Percentiles rank a stretch among this genome's conserved stretches.
These are phyloP conservation scores for Leccinum fuscescens DNA, from an alignment of 1,284 basidiomycete genomes.

Conservation along the genomic window DNA sequence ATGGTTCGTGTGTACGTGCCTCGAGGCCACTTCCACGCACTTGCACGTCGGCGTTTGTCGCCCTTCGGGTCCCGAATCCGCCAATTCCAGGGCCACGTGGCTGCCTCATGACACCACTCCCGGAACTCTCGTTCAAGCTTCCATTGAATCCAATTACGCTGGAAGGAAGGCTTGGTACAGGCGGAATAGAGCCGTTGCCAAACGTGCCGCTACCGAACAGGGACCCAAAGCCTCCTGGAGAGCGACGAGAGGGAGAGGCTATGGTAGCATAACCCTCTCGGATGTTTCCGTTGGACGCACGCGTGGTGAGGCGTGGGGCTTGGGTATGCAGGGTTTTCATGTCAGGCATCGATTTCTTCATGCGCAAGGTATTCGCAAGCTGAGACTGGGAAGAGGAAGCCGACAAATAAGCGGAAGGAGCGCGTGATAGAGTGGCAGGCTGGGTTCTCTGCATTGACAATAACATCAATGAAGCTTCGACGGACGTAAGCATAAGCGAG, in stretches of 20 bases:
- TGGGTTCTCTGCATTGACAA: conserved; percentile 35
- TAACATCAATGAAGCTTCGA: conserved; percentile 19
- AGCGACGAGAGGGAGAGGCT: conserved; percentile 74
- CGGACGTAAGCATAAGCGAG: conserved; percentile 18
- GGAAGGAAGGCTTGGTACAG: conserved; percentile 73
- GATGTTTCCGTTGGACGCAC: conserved; percentile 88
- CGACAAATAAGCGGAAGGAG: conserved; percentile 69
- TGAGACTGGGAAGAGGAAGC: conserved; percentile 48
- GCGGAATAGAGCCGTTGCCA: conserved; percentile 53
- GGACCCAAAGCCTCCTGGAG: conserved; percentile 66
- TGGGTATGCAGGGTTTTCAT: conserved; percentile 83
- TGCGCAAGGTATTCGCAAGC: conserved; percentile 61
- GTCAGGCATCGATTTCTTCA: conserved; percentile 96
- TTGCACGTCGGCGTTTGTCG: conserved; percentile 53
- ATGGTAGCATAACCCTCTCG: conserved; percentile 89
- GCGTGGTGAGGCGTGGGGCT: conserved; percentile 75
- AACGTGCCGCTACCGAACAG: conserved; percentile 54
- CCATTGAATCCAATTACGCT: conserved; percentile 50
- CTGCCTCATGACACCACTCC: conserved; percentile 68
- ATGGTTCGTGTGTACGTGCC: conserved; percentile 76
- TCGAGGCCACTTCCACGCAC: conserved; percentile 65
- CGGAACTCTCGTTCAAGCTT: conserved; percentile 40
- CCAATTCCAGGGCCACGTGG: conserved; percentile 73
- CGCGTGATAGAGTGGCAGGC: conserved; percentile 67
- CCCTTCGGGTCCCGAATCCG: conserved; percentile 66